A percentile compares a stretch with the other conserved stretches of the same genome.
These are phyloP conservation scores for Glomus cerebriforme DNA, from an alignment of 192 early-diverging fungal species.

Conservation along the genomic window DNA sequence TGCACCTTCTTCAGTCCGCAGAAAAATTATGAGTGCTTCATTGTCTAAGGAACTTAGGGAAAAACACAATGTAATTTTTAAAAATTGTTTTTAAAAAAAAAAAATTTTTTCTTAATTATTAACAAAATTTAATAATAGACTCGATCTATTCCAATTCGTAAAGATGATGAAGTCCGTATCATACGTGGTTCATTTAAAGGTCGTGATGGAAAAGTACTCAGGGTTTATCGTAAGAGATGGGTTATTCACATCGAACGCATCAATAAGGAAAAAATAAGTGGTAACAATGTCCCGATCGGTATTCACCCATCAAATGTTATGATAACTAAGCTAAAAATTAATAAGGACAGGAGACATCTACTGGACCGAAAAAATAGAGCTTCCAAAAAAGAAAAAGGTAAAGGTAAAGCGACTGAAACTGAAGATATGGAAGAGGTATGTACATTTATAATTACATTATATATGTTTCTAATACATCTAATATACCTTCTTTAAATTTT, in stretches of 20 bases:
- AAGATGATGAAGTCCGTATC: constrained; percentile 97
- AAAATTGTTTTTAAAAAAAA: background rate
- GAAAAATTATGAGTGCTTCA: constrained; percentile 94
- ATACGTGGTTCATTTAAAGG: constrained; percentile 96
- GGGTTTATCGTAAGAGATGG: constrained; percentile 99
- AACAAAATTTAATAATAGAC: constrained; percentile 45
- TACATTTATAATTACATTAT: background rate
- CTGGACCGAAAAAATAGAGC: constrained; percentile 84
- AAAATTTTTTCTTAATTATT: background rate
- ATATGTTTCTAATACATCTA: no score
- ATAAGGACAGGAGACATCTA: constrained; percentile 93
- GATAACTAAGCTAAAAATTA: constrained; percentile 92
- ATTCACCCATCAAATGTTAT: constrained; percentile 99
- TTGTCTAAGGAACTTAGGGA: constrained; percentile 98
- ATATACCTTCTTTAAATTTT: no score
- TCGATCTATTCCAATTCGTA: constrained; percentile 95
- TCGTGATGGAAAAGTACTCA: constrained; percentile 93
- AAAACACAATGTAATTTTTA: constrained; percentile 83
- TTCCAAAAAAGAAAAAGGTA: background rate
- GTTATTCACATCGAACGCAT: constrained; percentile 99
- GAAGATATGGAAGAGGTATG: background rate
- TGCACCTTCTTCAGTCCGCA: constrained; percentile 90
- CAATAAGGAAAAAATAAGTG: constrained; percentile 97
- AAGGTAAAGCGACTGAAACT: constrained; percentile 14
- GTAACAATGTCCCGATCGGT: constrained; percentile 85